These are phyloP conservation scores for Beauveria medogensis DNA, from an alignment of 2,329 filamentous ascomycete genomes.

Conservation along the genomic window DNA sequence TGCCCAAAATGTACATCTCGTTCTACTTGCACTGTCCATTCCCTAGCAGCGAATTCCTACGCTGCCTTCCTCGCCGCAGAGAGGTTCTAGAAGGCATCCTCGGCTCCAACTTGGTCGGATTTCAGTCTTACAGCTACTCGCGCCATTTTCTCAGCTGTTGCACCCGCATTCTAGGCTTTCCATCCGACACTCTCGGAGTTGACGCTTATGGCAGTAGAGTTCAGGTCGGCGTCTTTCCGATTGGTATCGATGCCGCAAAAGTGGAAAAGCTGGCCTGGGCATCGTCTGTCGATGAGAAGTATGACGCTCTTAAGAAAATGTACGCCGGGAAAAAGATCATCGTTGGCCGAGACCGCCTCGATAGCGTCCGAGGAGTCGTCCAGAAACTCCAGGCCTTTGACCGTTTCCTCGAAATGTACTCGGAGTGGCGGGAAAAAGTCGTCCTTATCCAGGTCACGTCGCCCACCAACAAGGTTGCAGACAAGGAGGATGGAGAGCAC, in stretches of 20 bases:
- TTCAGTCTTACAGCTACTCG: constrained; percentile 93
- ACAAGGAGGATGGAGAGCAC: constrained; percentile 66
- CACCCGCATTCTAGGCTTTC: constrained; percentile 82
- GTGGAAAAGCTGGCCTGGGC: constrained; percentile 70
- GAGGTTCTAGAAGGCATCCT: constrained; percentile 85
- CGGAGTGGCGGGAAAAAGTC: constrained; percentile 85
- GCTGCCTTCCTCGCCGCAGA: constrained; percentile 80
- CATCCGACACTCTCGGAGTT: constrained; percentile 75
- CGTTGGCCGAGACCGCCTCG: constrained; percentile 86
- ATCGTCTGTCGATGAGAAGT: constrained; percentile 61
- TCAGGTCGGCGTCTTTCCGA: constrained; percentile 87
- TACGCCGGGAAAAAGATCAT: constrained; percentile 93
- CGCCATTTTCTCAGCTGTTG: constrained; percentile 93
- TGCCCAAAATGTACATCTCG: constrained; percentile 85
- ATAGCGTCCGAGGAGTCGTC: constrained; percentile 86
- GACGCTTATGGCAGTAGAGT: constrained; percentile 85
- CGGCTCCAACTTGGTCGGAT: constrained; percentile 86
- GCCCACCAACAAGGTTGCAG: constrained; percentile 71
- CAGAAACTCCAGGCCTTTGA: constrained; percentile 95
- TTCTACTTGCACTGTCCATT: constrained; percentile 95
- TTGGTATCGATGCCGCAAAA: constrained; percentile 82
- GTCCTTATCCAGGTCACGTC: constrained; percentile 94
- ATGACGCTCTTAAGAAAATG: constrained; percentile 62
- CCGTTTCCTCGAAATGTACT: constrained; percentile 80
- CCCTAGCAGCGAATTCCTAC: constrained; percentile 90